These are phyloP conservation scores for Mortierella alpina DNA, from an alignment of 192 early-diverging fungal species.

Conservation along the genomic window DNA sequence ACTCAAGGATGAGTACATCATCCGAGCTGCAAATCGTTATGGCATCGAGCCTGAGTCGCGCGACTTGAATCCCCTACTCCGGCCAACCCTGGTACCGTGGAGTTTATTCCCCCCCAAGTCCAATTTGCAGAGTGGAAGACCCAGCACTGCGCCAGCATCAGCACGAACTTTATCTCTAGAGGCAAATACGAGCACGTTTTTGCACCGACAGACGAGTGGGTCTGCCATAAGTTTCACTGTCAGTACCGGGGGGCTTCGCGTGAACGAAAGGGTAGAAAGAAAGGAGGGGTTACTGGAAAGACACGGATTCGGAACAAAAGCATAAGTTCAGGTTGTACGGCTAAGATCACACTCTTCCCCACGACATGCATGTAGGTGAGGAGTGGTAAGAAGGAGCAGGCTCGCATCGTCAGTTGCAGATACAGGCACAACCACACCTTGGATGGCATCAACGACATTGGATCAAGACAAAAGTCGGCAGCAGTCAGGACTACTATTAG, in stretches of 20 bases:
- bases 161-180: background rate
- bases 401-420: background rate
- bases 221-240: background rate
- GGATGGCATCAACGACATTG: conserved; percentile 4
- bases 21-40: background rate
- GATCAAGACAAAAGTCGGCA: conserved; percentile 11
- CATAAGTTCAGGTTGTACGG: conserved; percentile 1
- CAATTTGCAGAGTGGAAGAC: background rate
- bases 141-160: background rate
- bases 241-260: background rate
- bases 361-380: background rate
- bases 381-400: background rate
- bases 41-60: no score
- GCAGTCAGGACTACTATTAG: conserved; percentile 9
- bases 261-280: background rate
- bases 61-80: background rate
- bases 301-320: background rate
- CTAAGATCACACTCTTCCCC: background rate
- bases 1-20: background rate
- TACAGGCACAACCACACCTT: conserved; percentile 27
- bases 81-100: background rate
- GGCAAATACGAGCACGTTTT: background rate
- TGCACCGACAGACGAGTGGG: no score
- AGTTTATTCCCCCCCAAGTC: background rate
- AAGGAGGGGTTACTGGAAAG: conserved; percentile 15